Conservation (phyloP, 192 early-diverging fungal genomes). For the Coemansia sp. region DNA sequence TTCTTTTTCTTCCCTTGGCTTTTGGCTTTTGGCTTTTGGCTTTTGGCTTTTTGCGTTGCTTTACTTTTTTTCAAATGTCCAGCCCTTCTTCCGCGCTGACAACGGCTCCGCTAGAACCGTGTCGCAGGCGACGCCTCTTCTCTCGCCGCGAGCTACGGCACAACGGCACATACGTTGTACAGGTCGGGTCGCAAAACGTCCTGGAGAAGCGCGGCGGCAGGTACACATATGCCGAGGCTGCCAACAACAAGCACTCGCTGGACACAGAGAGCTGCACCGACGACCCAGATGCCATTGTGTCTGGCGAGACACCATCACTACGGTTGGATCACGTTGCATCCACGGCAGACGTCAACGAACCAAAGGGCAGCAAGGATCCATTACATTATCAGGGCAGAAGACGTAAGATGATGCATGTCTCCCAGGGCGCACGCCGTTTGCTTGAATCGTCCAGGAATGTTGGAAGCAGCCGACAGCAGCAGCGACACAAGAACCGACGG, state of each 20-base stretch:
- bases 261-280: background rate
- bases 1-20: background rate
- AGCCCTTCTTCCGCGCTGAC: background rate
- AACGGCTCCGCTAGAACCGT: too few species aligned
- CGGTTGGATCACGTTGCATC: background rate
- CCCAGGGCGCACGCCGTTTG: slow-evolving; percentile 20
- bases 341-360: background rate
- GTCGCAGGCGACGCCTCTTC: slow-evolving; percentile 20
- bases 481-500: background rate
- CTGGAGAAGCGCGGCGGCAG: slow-evolving; percentile 21
- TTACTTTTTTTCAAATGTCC: slow-evolving; percentile 1
- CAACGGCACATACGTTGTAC: slow-evolving; percentile 31
- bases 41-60: background rate
- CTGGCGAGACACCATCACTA: background rate
- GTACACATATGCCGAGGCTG: slow-evolving; percentile 23
- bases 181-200: slow-evolving; percentile 32
- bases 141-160: slow-evolving; percentile 39
- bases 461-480: background rate
- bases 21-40: background rate
- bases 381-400: too few species aligned
- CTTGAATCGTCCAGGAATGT: slow-evolving; percentile 20
- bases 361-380: background rate
- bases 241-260: background rate
- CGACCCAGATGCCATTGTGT: background rate
- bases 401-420: slow-evolving; percentile 19